Evolutionary conservation across 768 basidiomycete species (phyloP).

Genomic region (Kwoniella sp.): DNA sequence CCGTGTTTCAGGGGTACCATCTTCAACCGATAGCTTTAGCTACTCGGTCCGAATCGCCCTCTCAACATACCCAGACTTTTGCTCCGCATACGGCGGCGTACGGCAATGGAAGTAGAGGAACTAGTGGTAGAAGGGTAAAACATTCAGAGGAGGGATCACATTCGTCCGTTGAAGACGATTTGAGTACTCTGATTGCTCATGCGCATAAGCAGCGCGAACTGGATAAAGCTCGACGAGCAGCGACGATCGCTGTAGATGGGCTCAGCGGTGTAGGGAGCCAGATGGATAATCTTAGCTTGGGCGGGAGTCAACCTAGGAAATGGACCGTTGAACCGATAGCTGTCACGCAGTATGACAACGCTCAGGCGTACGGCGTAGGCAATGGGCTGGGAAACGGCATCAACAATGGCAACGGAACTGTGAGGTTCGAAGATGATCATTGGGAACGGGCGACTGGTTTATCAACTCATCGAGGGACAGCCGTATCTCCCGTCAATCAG

Average conservation of each 20-base stretch:
- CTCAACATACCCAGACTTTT: neutral
- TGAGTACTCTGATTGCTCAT: slow-evolving; percentile 13
- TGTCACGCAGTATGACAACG: neutral
- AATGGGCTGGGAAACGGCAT: neutral
- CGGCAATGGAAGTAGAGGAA: neutral
- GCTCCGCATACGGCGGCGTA: neutral
- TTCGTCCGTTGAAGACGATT: slow-evolving; percentile 11
- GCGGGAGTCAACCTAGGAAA: neutral
- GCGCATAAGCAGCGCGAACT: slow-evolving; percentile 14
- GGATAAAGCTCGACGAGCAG: neutral
- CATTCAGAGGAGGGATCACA: neutral
- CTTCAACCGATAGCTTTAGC: neutral
- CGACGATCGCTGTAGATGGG: neutral
- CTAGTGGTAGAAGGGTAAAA: neutral
- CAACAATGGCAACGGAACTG: neutral
- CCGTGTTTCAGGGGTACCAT: neutral
- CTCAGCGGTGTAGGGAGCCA: slow-evolving; percentile 1
- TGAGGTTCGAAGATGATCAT: neutral
- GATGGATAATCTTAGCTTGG: neutral
- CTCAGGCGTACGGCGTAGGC: neutral
- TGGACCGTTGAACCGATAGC: neutral
- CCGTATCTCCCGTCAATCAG: neutral
- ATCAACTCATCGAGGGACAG: neutral
- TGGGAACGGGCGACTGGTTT: neutral
- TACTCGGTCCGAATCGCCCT: neutral